Evolutionary conservation across 75 land plant genomes (phyloP).

Genomic region (Selaginella tamariscina): DNA sequence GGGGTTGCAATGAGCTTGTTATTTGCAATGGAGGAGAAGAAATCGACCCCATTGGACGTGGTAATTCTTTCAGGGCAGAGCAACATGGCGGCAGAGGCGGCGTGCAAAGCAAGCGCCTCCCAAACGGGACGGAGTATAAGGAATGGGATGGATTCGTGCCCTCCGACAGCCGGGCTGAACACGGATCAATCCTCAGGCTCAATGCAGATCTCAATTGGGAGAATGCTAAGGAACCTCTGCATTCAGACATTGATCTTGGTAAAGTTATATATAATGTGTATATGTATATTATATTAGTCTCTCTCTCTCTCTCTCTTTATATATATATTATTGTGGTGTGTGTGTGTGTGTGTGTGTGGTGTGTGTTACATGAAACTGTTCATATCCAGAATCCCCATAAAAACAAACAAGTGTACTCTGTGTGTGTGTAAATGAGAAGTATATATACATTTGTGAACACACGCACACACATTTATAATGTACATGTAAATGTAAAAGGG

Average conservation of each 20-base stretch:
- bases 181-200: conserved; percentile 48
- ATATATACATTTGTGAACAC: too few relatives aligned
- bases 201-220: conserved; percentile 43
- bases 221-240: conserved; percentile 68
- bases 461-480: conserved; percentile 11
- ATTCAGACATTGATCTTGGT: conserved; percentile 50
- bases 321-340: too few relatives aligned
- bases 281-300: too few relatives aligned
- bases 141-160: conserved; percentile 63
- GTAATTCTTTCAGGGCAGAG: conserved; percentile 87
- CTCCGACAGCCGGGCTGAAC: conserved; percentile 30
- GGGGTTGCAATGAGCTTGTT: neutral
- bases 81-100: conserved; percentile 99
- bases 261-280: too few relatives aligned
- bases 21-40: neutral
- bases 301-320: too few relatives aligned
- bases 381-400: too few relatives aligned
- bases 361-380: too few relatives aligned
- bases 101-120: conserved; percentile 22
- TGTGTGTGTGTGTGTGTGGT: too few relatives aligned
- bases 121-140: conserved; percentile 7
- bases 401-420: too few relatives aligned
- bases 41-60: conserved; percentile 19
- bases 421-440: too few relatives aligned
- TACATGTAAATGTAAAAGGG: neutral